Conservation (phyloP, 352 stramenopile species). For the Phytophthora multivora region DNA sequence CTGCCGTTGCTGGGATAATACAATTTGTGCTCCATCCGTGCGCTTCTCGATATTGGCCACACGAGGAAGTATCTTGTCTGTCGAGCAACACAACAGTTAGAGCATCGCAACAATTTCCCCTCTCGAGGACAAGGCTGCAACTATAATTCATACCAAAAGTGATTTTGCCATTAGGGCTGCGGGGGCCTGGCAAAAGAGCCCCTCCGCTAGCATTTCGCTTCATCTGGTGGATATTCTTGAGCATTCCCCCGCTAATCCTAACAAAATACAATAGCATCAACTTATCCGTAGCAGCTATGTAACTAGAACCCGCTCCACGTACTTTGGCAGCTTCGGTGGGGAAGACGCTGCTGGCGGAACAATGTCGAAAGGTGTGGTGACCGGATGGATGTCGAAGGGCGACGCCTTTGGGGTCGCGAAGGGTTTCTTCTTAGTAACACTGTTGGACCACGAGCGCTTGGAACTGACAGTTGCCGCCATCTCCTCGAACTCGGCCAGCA, state of each 20-base stretch:
- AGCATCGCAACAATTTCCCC: neutral
- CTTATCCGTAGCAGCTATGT: no score
- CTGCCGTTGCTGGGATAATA: constrained; percentile 63
- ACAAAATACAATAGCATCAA: neutral
- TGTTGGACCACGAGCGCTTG: constrained; percentile 77
- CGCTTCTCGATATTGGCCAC: constrained; percentile 77
- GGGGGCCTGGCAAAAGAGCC: constrained; percentile 29
- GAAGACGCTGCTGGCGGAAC: constrained; percentile 18
- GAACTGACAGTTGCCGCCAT: constrained; percentile 53
- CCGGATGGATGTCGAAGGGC: constrained; percentile 32
- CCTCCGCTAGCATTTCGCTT: constrained; percentile 34
- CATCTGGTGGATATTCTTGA: constrained; percentile 55
- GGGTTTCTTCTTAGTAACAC: constrained; percentile 41
- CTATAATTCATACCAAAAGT: constrained; percentile 49
- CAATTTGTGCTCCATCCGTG: constrained; percentile 39
- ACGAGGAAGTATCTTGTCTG: constrained; percentile 73
- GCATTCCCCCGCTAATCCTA: constrained; percentile 27
- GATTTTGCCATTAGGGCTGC: constrained; percentile 65
- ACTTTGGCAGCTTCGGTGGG: constrained; percentile 58
- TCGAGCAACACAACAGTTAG: neutral
- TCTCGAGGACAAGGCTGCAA: no score
- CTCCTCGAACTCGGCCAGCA: constrained; percentile 76
- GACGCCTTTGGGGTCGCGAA: constrained; percentile 17
- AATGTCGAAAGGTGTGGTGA: constrained; percentile 41
- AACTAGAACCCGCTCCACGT: neutral